Percentiles rank a stretch among this genome's conserved stretches.
Conservation (phyloP, 169 alveolate species). For the Ophryocystis elektroscirrha region DNA sequence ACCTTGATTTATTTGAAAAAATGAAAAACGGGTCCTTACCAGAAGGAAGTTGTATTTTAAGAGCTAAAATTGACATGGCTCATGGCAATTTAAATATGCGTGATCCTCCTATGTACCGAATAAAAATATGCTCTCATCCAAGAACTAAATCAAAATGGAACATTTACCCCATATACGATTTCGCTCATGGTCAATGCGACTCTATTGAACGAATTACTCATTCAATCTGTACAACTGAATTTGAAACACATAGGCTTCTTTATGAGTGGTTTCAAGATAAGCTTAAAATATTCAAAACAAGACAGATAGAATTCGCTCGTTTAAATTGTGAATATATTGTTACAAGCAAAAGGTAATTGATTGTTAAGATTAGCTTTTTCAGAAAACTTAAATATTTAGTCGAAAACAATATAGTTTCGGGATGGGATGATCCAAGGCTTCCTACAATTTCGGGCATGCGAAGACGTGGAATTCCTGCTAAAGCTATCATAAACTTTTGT, state of each 20-base stretch:
- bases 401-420: constrained; percentile 52
- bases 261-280: constrained; percentile 80
- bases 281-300: constrained; percentile 12
- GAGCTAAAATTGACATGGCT: constrained; percentile 92
- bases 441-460: constrained; percentile 88
- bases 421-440: constrained; percentile 99
- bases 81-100: constrained; percentile 88
- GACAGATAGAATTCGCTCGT: constrained; percentile 86
- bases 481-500: constrained; percentile 54
- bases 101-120: constrained; percentile 65
- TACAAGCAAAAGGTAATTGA: constrained; percentile 62
- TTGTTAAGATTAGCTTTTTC: not conserved
- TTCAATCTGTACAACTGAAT: constrained; percentile 93
- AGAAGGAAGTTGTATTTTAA: constrained; percentile 75
- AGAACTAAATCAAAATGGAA: constrained; percentile 93
- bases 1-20: constrained; percentile 66
- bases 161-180: constrained; percentile 95
- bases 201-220: constrained; percentile 88
- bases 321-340: constrained; percentile 81
- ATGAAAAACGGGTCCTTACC: constrained; percentile 81
- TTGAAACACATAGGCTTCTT: constrained; percentile 87
- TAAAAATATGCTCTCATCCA: constrained; percentile 69
- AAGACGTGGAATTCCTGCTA: constrained; percentile 76
- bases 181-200: constrained; percentile 95
- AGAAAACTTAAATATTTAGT: constrained; percentile 66